These are phyloP conservation scores for Darksidea phi DNA, from an alignment of 495 filamentous ascomycete genomes.

Conservation along the genomic window DNA sequence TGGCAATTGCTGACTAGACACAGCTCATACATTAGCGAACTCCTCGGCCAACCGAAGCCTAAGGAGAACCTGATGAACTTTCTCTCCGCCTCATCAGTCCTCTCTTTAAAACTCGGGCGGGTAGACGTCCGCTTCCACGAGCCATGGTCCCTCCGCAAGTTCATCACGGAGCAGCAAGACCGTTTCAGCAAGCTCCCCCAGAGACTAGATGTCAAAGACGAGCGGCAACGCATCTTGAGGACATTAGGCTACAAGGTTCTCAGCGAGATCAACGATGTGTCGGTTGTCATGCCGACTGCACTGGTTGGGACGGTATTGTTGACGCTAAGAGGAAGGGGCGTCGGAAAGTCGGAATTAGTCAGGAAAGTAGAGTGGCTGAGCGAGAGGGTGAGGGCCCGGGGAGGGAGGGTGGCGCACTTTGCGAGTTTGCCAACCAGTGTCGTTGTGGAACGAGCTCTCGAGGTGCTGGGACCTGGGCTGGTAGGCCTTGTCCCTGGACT, in stretches of 20 bases:
- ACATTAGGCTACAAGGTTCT: constrained; percentile 88
- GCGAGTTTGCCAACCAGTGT: constrained; percentile 70
- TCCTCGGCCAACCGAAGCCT: constrained; percentile 88
- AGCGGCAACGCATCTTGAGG: constrained; percentile 63
- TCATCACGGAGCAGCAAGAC: constrained; percentile 70
- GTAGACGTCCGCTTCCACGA: constrained; percentile 96
- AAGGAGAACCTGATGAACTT: constrained; percentile 92
- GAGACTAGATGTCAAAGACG: constrained; percentile 42
- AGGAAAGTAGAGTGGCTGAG: constrained; percentile 89
- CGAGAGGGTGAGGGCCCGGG: constrained; percentile 77
- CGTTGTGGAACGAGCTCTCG: constrained; percentile 86
- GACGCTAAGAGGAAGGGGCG: constrained; percentile 86
- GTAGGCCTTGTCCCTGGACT: constrained; percentile 77
- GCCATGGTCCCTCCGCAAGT: constrained; percentile 83
- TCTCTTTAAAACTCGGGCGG: constrained; percentile 82
- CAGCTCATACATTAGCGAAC: constrained; percentile 83
- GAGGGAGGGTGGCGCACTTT: constrained; percentile 89
- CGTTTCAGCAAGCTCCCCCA: constrained; percentile 41
- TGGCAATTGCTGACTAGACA: constrained; percentile 33
- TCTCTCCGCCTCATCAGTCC: constrained; percentile 79
- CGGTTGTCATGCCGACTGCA: constrained; percentile 96
- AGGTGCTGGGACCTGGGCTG: constrained; percentile 84
- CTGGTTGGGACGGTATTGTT: constrained; percentile 91
- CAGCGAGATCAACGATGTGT: constrained; percentile 90
- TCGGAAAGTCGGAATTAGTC: constrained; percentile 81